Base-by-base conservation (phyloP, 768 basidiomycete genomes). In the Suillus cothurnatus region DNA sequence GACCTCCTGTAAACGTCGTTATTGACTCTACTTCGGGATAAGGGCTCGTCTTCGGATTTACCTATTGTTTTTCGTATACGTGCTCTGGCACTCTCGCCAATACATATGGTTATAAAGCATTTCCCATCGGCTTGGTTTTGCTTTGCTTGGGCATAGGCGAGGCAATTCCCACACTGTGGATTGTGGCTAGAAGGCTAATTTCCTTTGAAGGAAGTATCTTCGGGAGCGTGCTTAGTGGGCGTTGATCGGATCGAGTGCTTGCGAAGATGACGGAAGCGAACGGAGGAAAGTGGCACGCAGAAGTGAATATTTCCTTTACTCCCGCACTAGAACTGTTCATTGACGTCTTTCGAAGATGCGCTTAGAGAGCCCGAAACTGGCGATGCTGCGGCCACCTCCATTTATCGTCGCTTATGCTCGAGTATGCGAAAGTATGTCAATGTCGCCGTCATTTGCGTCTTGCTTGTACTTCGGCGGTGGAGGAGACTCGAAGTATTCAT, bases 111-210 rank as follows among this genome's bases (percentile, higher is more conserved):
- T 94, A 90, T 73, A 79, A 85, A 50, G 80, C 94, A 0, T 78
- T 95, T 5, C 79, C 86, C 52, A 86, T 91, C 58, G 95, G 95
- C 4, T 75, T 95, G 28, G 86, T 94, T 12, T 84, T 95, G 6
- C 84, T 97, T 9, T 77, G 90, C 0, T 90, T 88, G 68, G 94
- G 94, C 55, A 68, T 85, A 21, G 91, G 91, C 87, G 63, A 41
- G 82, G 82, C 4, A 9, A 4, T 36, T 66, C n/a, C n/a, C 21
- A 2, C 58, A 38, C 23, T 19, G 9, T 39, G 38, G 23, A 50
- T 62, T 53, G n/a, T 28, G 17, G 17, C 43, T n/a, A 62, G 15
- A 32, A 17, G 47, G 19, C 28, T 31, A 41, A 63, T 4, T 31
- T 39, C 17, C 23, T 21, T 52, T 53, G n/a, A 43, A 77, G 88